phyloP scores from a whole-genome alignment of 768 basidiomycete genomes.

The Mycena indigotica region DNA sequence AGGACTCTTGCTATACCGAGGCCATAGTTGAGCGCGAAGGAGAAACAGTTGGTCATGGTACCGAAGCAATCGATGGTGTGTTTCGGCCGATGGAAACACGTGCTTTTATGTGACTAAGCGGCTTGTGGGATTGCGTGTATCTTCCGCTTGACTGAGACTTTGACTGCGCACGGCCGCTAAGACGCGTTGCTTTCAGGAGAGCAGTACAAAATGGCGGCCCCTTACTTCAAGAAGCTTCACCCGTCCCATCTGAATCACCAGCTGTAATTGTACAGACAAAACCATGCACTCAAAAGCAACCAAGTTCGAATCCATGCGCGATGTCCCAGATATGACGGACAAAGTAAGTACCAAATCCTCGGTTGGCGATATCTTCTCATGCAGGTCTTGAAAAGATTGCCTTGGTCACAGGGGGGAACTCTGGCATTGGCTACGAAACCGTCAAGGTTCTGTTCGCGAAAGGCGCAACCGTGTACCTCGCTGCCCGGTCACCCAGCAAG shows the following conservation, averaged over 20 bases:
- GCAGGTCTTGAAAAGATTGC: not conserved
- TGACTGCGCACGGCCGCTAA: too few relatives aligned
- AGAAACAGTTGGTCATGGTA: too few relatives aligned
- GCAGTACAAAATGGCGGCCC: too few relatives aligned
- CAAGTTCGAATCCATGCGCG: conserved; percentile 15
- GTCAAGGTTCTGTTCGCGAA: conserved; percentile 30
- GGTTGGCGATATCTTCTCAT: conserved; percentile 21
- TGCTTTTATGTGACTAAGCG: too few relatives aligned
- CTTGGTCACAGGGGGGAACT: conserved; percentile 21
- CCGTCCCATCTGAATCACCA: too few relatives aligned
- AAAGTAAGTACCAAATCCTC: conserved; percentile 31
- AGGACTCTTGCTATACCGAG: not conserved
- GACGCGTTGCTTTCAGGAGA: too few relatives aligned
- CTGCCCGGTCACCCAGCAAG: conserved; percentile 27
- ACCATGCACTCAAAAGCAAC: not conserved
- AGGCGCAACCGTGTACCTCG: conserved; percentile 34
- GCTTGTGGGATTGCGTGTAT: too few relatives aligned
- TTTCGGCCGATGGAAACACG: too few relatives aligned
- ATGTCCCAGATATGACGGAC: conserved; percentile 35
- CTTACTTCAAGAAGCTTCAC: too few relatives aligned
- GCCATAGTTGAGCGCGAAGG: not conserved
- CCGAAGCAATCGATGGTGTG: too few relatives aligned
- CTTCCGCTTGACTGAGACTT: too few relatives aligned
- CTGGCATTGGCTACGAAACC: conserved; percentile 27
- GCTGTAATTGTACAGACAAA: too few relatives aligned